Conservation (phyloP, 208 protist genomes). For the Endotrypanum monterogeii region DNA sequence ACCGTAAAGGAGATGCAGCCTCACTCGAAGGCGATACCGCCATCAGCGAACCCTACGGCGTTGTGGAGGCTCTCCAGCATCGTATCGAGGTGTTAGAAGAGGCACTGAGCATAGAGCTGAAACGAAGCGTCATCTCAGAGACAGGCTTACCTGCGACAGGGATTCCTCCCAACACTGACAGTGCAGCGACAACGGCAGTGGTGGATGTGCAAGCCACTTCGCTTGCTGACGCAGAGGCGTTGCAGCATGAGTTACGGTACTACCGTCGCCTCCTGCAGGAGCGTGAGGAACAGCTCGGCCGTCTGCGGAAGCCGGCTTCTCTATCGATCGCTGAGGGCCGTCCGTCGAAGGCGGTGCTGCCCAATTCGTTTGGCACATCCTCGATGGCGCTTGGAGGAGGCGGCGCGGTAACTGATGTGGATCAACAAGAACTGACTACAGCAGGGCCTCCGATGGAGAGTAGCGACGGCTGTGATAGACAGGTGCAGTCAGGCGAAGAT, state of each 20-base stretch:
- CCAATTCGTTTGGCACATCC: neutral
- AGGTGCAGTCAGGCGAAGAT: neutral
- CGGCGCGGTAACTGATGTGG: neutral
- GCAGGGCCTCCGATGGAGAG: neutral
- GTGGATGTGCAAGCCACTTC: neutral
- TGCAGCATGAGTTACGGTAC: constrained; percentile 15
- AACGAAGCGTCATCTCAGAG: constrained; percentile 13
- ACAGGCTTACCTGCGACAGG: neutral
- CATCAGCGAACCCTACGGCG: constrained; percentile 13
- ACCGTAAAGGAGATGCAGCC: neutral
- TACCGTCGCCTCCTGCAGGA: constrained; percentile 27
- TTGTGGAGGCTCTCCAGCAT: constrained; percentile 18
- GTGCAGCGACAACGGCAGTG: neutral
- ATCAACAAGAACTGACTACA: neutral
- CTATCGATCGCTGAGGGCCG: neutral
- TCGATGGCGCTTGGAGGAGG: neutral
- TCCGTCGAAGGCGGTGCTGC: neutral
- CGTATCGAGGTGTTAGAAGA: constrained; percentile 24
- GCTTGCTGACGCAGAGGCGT: neutral
- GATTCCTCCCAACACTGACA: neutral
- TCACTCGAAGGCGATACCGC: neutral
- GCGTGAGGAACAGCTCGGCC: constrained; percentile 21
- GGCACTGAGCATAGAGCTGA: constrained; percentile 17
- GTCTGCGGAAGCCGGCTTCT: neutral
- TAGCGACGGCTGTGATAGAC: neutral